These are phyloP conservation scores for Apiotrichum akiyoshidainum DNA, from an alignment of 1,284 basidiomycete species.

Conservation along the genomic window DNA sequence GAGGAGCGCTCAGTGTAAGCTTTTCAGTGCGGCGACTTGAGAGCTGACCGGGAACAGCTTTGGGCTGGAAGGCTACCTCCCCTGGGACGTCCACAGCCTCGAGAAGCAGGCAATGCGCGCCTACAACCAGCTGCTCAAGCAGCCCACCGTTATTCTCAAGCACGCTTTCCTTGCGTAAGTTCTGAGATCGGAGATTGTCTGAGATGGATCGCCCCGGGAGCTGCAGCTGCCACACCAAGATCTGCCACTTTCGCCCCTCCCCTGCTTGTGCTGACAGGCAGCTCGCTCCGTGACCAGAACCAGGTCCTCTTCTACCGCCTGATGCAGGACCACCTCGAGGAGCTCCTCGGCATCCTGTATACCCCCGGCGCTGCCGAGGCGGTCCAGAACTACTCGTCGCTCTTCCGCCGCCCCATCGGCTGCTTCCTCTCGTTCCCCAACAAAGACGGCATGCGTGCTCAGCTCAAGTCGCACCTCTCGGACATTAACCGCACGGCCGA, in stretches of 20 bases:
- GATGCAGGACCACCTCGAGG: slow-evolving; percentile 64
- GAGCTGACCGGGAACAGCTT: too few relatives aligned
- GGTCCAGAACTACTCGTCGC: slow-evolving; percentile 72
- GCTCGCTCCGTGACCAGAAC: slow-evolving; percentile 56
- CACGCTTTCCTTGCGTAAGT: slow-evolving; percentile 52
- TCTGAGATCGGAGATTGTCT: too few relatives aligned
- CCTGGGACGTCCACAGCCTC: slow-evolving; percentile 67
- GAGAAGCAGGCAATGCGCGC: slow-evolving; percentile 68
- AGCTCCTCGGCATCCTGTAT: slow-evolving; percentile 61
- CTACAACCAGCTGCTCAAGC: slow-evolving; percentile 59
- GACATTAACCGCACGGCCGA: slow-evolving; percentile 58
- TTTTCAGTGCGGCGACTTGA: too few relatives aligned
- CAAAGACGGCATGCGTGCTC: slow-evolving; percentile 62
- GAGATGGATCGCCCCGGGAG: background rate
- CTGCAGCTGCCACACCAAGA: too few relatives aligned
- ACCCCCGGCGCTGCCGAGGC: slow-evolving; percentile 53
- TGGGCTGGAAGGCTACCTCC: slow-evolving; percentile 72
- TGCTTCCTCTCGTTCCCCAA: slow-evolving; percentile 56
- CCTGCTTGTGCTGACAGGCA: background rate
- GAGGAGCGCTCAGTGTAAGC: slow-evolving; percentile 58
- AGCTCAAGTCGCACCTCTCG: slow-evolving; percentile 48
- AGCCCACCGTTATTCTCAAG: slow-evolving; percentile 41
- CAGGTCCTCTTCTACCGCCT: slow-evolving; percentile 72
- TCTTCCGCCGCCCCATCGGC: slow-evolving; percentile 65
- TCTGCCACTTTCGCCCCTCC: background rate